These are phyloP conservation scores for Colletotrichum sublineola DNA, from an alignment of 2,329 filamentous ascomycete species.

Conservation along the genomic window DNA sequence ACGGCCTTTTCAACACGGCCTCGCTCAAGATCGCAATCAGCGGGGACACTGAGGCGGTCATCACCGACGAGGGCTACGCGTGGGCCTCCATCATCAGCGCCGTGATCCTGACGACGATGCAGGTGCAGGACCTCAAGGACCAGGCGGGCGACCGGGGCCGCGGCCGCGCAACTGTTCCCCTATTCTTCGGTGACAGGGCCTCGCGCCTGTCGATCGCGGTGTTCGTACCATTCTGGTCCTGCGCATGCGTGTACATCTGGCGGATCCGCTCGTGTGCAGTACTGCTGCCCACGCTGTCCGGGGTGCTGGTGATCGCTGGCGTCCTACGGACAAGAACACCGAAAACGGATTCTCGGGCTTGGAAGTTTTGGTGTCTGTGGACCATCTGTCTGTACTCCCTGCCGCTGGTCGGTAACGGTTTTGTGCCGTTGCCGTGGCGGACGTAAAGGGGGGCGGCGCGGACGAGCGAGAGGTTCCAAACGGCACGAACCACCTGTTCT, in stretches of 20 bases:
- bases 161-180: conserved; percentile 47
- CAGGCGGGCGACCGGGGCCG: conserved; percentile 47
- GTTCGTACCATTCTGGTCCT: conserved; percentile 31
- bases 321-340: conserved; percentile 33
- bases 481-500: neutral
- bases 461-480: neutral
- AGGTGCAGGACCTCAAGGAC: conserved; percentile 48
- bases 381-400: conserved; percentile 37
- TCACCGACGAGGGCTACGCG: conserved; percentile 36
- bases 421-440: conserved; percentile 28
- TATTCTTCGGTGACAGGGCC: conserved; percentile 46
- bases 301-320: conserved; percentile 24
- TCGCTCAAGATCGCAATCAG: conserved; percentile 44
- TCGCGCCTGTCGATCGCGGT: conserved; percentile 27
- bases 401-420: conserved; percentile 37
- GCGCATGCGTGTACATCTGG: conserved; percentile 34
- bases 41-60: conserved; percentile 14
- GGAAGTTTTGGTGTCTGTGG: conserved; percentile 41
- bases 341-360: conserved; percentile 34
- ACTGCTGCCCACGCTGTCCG: conserved; percentile 24
- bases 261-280: conserved; percentile 9
- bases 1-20: conserved; percentile 49
- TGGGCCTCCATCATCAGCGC: conserved; percentile 46
- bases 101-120: conserved; percentile 48
- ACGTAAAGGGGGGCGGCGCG: conserved; percentile 17